Conservation (phyloP, 2,329 filamentous ascomycete species). For the Exophiala viscosa region DNA sequence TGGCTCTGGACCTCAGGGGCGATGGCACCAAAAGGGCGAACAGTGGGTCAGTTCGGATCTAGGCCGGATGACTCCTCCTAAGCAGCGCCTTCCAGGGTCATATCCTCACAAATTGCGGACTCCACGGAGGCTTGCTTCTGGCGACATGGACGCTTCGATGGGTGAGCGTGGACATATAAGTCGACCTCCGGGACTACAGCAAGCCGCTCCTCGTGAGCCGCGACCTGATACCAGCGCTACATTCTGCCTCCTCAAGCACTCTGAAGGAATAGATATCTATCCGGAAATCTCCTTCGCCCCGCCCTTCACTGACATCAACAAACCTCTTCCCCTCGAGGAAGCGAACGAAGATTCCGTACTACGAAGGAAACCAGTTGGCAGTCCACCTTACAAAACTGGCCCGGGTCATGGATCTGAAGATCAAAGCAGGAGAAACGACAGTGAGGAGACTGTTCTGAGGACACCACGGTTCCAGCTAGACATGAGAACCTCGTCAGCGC, state of each 20-base stretch:
- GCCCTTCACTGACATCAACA: not conserved
- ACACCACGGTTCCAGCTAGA: constrained; percentile 18
- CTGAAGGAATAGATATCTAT: not conserved
- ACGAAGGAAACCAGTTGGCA: constrained; percentile 26
- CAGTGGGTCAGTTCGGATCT: constrained; percentile 35
- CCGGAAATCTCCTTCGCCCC: not conserved
- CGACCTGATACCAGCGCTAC: not conserved
- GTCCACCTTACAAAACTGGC: constrained; percentile 7
- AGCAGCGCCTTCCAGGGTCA: constrained; percentile 1
- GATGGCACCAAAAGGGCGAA: constrained; percentile 36
- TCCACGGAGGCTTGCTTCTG: constrained; percentile 12
- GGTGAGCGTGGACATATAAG: not conserved
- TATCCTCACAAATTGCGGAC: constrained; percentile 7
- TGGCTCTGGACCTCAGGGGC: constrained; percentile 20
- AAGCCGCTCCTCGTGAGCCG: not conserved
- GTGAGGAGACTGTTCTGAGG: constrained; percentile 23
- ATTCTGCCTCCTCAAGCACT: not conserved
- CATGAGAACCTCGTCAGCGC: constrained; percentile 18
- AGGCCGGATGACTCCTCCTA: constrained; percentile 27
- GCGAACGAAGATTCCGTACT: constrained; percentile 3
- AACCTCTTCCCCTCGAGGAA: not conserved
- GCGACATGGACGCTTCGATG: not conserved
- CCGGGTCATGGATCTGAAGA: not conserved
- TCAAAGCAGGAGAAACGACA: constrained; percentile 7
- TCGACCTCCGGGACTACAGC: not conserved